Base-by-base conservation (phyloP, 2,329 filamentous ascomycete species). In the Fonsecaea multimorphosa region DNA sequence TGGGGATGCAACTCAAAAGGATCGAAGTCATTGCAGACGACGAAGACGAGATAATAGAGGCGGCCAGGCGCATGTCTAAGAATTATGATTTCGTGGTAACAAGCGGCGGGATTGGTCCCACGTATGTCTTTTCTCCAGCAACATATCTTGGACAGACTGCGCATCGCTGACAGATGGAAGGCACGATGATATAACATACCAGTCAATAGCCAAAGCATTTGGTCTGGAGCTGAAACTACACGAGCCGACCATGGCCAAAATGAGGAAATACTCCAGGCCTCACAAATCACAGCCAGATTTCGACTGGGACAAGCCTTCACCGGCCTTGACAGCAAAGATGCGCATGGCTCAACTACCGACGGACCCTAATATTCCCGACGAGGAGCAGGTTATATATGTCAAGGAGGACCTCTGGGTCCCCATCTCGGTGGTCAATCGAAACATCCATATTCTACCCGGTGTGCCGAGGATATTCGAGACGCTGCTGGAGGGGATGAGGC, bases 171-270 rank as follows among this genome's bases (percentile, higher is more conserved):
- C 63, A 31, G 27, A 31, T 24, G 6, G 68, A 72, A 96, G 92
- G 63, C 94, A 98, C 82, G 95, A 99, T 78, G 95, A 99, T 76
- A 98, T 98, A 72, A 98, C 95, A 29, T 99, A 99, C 80, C 85
- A 91, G 75, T 94, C 92, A 44, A 96, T 99, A 76, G 93, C 92
- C 70, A 93, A 92, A 76, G 95, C 93, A 7, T 98, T 97, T 77
- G 80, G 83, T 51, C 83, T 97, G 7, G 86, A 89, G 14, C 82
- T 98, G 19, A 85, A 89, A 71, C 84, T 96, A 31, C 92, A 98
- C 81, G 81, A 91, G 51, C 86, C 87, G 64, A 89, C 93, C 0
- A 91, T 90, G 72, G 85, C 87, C 70, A 88, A 89, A 74, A 98
- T 98, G 95, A 93, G 91, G 80, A 84, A 81, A 67, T 84, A 97